Evolutionary conservation across 1,284 basidiomycete species (phyloP), one percentile per base, ranked within the genome.

Genomic region (Lentinula novae-zelandiae): DNA sequence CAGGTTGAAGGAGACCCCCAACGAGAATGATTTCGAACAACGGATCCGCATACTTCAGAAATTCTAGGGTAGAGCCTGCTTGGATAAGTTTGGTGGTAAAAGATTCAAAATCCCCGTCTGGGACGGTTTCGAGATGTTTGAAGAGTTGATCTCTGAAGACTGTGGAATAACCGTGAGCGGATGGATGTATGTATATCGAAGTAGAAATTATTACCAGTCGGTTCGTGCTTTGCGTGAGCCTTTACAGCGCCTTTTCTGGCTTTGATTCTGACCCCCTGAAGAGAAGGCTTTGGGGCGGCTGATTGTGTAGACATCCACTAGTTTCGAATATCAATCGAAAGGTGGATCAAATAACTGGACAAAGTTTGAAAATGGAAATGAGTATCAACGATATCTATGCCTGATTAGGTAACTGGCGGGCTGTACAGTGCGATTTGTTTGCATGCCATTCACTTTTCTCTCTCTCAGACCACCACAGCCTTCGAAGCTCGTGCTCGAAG

Each of bases 61-160:
- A 90, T 77, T 97, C 95, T 75, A 97, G 90, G 60, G 92, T 90
- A 53, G 90, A 88, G 61, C 94, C 95, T 64, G 95, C 95, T 76
- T 92, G 90, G 67, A 93, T 86, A 68, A 98, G 85, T 76, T 96
- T 95, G 71, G 87, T 85, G 48, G 91, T 81, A 72, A 90, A 88
- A 20, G 84, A 81, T 68, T 95, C 93, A 73, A 93, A 95, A 69
- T 96, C 93, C 71, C 82, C 85, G 57, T 83, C 79, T 49, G 88
- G 84, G 59, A 96, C 88, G 52, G 92, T 89, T 78, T 95, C 93
- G 64, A 98, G 87, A 71, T 96, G 90, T 75, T 96, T 95, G 75
- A 93, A 91, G 67, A 98, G 89, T 67, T 95, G 90, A 77, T 98
- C 96, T 78, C 95, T 87, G 81, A 98, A 98, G 73, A 90, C 95